Conservation (phyloP, 2,329 filamentous ascomycete genomes). For the Zymoseptoria ardabiliae region DNA sequence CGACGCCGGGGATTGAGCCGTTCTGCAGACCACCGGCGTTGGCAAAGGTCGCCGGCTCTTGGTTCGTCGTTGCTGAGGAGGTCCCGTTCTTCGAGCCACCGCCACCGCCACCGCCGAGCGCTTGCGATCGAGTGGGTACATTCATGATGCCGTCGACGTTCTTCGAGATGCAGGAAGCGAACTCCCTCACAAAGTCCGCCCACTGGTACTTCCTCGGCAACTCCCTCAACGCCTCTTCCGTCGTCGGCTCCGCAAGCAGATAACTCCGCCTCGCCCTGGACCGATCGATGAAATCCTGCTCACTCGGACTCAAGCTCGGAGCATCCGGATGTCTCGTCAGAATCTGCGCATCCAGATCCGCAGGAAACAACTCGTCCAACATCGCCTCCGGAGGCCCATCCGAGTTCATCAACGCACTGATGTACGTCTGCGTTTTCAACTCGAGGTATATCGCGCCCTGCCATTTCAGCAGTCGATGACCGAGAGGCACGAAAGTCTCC, state of each 20-base stretch:
- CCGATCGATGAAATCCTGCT: constrained; percentile 53
- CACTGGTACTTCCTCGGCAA: constrained; percentile 56
- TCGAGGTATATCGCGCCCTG: constrained; percentile 56
- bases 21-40: not conserved
- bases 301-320: constrained; percentile 47
- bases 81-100: not conserved
- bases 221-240: constrained; percentile 37
- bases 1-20: not conserved
- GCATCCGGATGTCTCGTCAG: constrained; percentile 48
- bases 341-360: constrained; percentile 48
- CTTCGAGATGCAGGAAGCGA: constrained; percentile 52
- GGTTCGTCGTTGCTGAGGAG: not conserved
- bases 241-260: constrained; percentile 43
- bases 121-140: constrained; percentile 22
- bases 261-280: constrained; percentile 49
- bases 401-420: constrained; percentile 52
- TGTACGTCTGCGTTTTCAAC: constrained; percentile 60
- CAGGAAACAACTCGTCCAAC: constrained; percentile 53
- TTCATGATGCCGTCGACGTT: constrained; percentile 43
- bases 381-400: constrained; percentile 50
- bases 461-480: constrained; percentile 50
- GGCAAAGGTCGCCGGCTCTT: not conserved
- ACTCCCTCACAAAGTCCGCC: constrained; percentile 55
- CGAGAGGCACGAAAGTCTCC: constrained; percentile 56
- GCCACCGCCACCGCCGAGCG: constrained; percentile 1